A percentile compares a stretch with the other conserved stretches of the same genome.
These are phyloP conservation scores for Aspergillus incahuasiensis DNA, from an alignment of 495 filamentous ascomycete species.

Conservation along the genomic window DNA sequence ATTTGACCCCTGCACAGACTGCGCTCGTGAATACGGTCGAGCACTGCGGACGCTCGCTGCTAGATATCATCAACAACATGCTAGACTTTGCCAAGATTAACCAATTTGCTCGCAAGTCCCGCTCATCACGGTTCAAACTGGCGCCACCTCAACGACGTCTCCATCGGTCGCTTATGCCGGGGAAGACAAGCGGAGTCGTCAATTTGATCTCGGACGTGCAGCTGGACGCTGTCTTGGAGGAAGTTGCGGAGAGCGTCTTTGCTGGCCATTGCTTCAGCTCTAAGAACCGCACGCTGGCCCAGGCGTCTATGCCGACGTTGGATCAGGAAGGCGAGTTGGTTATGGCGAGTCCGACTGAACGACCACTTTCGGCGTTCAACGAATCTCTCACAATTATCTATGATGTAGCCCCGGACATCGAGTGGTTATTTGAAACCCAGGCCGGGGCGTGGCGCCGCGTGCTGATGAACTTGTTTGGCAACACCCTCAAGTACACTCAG, in stretches of 20 bases:
- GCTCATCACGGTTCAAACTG: background rate
- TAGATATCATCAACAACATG: constrained; percentile 13
- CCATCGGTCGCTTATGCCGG: background rate
- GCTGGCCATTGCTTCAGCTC: constrained; percentile 39
- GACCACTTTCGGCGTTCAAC: constrained; percentile 14
- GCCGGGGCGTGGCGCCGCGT: constrained; percentile 56
- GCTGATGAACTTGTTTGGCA: constrained; percentile 45
- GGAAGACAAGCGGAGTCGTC: background rate
- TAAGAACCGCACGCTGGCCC: background rate
- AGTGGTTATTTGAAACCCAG: constrained; percentile 55
- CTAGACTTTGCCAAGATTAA: constrained; percentile 13
- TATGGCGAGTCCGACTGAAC: constrained; percentile 16
- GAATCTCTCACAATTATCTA: constrained; percentile 46
- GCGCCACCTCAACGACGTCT: background rate
- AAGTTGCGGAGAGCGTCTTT: constrained; percentile 56
- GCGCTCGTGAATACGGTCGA: constrained; percentile 9
- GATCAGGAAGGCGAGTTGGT: background rate
- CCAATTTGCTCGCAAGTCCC: constrained; percentile 2
- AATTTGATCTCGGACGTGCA: constrained; percentile 21
- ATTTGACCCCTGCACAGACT: background rate
- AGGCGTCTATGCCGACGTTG: background rate
- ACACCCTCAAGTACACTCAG: constrained; percentile 42
- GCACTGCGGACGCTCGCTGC: constrained; percentile 4
- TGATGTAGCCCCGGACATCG: constrained; percentile 46
- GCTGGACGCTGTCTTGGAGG: constrained; percentile 50